Evolutionary conservation across 2,329 filamentous ascomycete genomes (phyloP).

Genomic region (Xylariales sp.): DNA sequence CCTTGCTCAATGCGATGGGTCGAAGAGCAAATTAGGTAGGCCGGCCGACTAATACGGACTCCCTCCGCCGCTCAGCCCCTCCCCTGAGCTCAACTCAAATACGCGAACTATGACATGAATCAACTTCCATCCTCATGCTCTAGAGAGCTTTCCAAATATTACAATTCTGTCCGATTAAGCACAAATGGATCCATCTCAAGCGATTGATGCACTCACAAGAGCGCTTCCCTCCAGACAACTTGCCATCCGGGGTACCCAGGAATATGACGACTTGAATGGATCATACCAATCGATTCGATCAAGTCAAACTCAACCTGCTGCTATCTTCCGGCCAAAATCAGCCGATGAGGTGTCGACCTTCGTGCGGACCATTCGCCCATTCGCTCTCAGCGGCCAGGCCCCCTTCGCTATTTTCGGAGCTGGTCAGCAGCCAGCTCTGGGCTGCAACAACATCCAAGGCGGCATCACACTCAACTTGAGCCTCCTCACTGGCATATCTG

Average conservation of each 20-base stretch:
- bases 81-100: no score
- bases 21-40: no score
- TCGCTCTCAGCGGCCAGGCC: constrained; percentile 5
- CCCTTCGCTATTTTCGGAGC: constrained; percentile 26
- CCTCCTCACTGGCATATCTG: constrained; percentile 9
- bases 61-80: no score
- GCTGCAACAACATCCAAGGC: constrained; percentile 24
- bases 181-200: constrained; percentile 2
- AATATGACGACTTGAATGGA: background rate
- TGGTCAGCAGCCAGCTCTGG: constrained; percentile 30
- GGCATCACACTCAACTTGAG: constrained; percentile 29
- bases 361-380: constrained; percentile 21
- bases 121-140: no score
- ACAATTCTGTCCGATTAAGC: background rate
- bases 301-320: background rate
- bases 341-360: constrained; percentile 22
- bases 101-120: no score
- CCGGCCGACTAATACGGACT: no score
- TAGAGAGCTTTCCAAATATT: no score
- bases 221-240: background rate
- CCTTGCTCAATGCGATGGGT: no score
- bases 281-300: background rate
- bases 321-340: background rate
- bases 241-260: background rate
- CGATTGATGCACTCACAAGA: background rate